Evolutionary conservation across 164 flowering plant species (phyloP).

Genomic region (Buxus sempervirens): DNA sequence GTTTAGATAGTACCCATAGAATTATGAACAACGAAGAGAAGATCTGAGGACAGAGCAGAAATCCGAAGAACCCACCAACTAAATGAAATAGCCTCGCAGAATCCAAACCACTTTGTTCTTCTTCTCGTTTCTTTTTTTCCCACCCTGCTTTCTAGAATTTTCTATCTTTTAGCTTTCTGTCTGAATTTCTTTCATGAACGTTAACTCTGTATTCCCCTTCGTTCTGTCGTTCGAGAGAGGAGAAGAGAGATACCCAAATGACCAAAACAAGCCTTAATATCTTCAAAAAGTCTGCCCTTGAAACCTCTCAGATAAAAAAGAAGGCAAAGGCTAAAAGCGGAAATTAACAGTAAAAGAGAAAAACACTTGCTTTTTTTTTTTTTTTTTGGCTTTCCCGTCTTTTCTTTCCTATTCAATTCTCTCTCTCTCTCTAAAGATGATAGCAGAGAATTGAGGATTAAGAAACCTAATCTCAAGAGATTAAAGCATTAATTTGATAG

Average conservation of each 20-base stretch:
- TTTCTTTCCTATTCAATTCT: too few species aligned
- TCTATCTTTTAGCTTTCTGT: background rate
- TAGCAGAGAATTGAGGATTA: too few species aligned
- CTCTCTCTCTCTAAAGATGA: too few species aligned
- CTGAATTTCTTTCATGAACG: background rate
- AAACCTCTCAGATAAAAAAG: too few species aligned
- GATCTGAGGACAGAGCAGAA: background rate
- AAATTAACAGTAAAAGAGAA: too few species aligned
- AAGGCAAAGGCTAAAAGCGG: too few species aligned
- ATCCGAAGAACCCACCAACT: conserved; percentile 6
- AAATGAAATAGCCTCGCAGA: background rate
- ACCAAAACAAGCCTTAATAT: conserved; percentile 5
- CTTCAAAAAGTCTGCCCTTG: too few species aligned
- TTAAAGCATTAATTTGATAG: too few species aligned
- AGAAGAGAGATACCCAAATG: background rate
- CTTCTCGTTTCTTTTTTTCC: background rate
- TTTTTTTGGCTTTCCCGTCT: too few species aligned
- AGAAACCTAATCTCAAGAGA: too few species aligned
- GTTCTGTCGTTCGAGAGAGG: background rate
- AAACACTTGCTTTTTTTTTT: too few species aligned
- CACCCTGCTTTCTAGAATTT: background rate
- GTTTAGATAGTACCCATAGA: background rate
- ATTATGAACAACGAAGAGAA: conserved; percentile 1
- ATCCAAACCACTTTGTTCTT: background rate
- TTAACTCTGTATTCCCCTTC: background rate